These are phyloP conservation scores for Aurantiochytrium sp. DNA, from an alignment of 108 stramenopile species.

Conservation along the genomic window DNA sequence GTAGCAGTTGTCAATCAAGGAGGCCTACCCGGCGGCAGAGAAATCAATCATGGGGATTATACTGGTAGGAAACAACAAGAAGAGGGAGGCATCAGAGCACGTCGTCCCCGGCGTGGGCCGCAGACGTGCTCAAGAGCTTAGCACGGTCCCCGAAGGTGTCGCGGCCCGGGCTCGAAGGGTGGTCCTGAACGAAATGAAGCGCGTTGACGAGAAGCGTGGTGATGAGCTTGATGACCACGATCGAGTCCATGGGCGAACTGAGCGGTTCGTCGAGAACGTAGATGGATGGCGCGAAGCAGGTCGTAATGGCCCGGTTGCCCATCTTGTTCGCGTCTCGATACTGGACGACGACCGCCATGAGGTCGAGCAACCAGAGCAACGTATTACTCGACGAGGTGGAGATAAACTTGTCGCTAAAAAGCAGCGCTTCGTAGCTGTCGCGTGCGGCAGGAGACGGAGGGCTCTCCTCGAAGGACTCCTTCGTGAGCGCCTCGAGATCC, in stretches of 20 bases:
- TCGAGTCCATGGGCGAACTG: not conserved
- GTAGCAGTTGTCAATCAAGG: too few relatives aligned
- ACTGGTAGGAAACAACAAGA: too few relatives aligned
- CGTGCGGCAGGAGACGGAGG: not conserved
- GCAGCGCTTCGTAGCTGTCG: not conserved
- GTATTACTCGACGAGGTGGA: not conserved
- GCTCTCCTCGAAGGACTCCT: not conserved
- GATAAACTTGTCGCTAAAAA: not conserved
- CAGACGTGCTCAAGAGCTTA: too few relatives aligned
- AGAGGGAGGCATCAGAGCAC: too few relatives aligned
- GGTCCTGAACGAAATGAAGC: not conserved
- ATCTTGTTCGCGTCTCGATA: not conserved
- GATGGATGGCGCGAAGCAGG: not conserved
- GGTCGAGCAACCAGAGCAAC: not conserved
- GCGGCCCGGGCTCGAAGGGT: not conserved
- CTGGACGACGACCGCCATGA: not conserved
- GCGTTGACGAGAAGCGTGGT: not conserved
- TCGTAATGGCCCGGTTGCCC: not conserved
- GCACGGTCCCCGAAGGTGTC: slow-evolving; percentile 20
- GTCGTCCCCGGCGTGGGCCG: too few relatives aligned
- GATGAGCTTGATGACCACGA: not conserved
- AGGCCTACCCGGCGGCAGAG: too few relatives aligned
- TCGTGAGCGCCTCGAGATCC: not conserved
- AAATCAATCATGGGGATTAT: too few relatives aligned
- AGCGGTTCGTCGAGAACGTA: not conserved